Evolutionary conservation across 352 stramenopile species (phyloP).

Genomic region (Pythium vanterpoolii): DNA sequence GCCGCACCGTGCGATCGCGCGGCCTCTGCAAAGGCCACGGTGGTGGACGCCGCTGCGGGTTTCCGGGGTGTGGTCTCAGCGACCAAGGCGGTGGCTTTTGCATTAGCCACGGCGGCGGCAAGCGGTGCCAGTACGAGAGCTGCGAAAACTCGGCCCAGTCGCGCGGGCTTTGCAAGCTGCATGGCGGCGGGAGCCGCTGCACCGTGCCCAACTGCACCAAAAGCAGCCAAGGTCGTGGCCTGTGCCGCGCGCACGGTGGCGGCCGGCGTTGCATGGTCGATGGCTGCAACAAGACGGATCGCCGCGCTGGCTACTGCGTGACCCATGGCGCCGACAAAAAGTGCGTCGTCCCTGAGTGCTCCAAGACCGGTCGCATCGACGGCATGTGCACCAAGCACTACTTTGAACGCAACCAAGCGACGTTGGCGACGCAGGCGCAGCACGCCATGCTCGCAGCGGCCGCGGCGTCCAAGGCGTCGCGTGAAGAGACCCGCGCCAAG

Average conservation of each 20-base stretch:
- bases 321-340: conserved; percentile 83
- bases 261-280: conserved; percentile 79
- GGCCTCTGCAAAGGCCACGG: conserved; percentile 81
- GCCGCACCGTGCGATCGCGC: conserved; percentile 71
- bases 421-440: conserved; percentile 21
- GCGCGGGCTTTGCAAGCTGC: conserved; percentile 76
- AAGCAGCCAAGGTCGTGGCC: conserved; percentile 78
- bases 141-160: conserved; percentile 85
- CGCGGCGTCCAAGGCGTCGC: conserved; percentile 13
- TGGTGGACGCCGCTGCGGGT: conserved; percentile 67
- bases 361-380: conserved; percentile 80
- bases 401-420: conserved; percentile 68
- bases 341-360: conserved; percentile 75
- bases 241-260: conserved; percentile 82
- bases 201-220: conserved; percentile 81
- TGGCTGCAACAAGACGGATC: conserved; percentile 84
- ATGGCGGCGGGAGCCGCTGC: conserved; percentile 75
- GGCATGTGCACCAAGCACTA: conserved; percentile 85
- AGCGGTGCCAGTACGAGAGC: conserved; percentile 68
- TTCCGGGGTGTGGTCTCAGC: conserved; percentile 63
- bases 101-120: conserved; percentile 80
- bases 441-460: conserved; percentile 16
- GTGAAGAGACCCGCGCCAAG: conserved; percentile 9
- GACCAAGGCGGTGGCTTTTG: conserved; percentile 79
- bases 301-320: conserved; percentile 72